Conservation (phyloP, 2,329 filamentous ascomycete genomes). For the Sarocladium kiliense region DNA sequence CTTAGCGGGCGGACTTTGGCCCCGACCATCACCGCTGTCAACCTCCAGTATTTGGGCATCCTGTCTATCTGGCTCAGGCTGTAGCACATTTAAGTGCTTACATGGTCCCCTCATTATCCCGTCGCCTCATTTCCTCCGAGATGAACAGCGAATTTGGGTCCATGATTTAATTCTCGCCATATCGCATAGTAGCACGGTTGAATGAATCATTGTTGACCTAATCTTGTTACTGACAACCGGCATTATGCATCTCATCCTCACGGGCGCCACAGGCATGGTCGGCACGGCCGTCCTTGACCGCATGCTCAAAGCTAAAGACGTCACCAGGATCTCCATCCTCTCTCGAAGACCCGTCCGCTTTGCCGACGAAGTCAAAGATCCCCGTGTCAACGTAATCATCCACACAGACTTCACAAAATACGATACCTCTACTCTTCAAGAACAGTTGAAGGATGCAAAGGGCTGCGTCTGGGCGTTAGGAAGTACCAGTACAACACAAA, state of each 20-base stretch:
- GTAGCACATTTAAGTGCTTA: too few species aligned
- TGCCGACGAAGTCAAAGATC: constrained; percentile 51
- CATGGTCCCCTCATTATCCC: too few species aligned
- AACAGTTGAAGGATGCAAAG: constrained; percentile 56
- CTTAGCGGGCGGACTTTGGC: too few species aligned
- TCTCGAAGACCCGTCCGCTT: constrained; percentile 59
- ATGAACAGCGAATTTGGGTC: too few species aligned
- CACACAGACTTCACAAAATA: constrained; percentile 64
- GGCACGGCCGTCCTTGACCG: constrained; percentile 57
- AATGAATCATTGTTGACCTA: too few species aligned
- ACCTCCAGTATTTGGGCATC: too few species aligned
- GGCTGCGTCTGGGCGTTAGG: constrained; percentile 73
- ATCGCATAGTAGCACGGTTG: too few species aligned
- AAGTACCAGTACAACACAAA: constrained; percentile 50
- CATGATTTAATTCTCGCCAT: too few species aligned
- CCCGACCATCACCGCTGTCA: too few species aligned
- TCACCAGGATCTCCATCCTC: constrained; percentile 64
- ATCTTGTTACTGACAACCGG: too few species aligned
- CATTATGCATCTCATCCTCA: constrained; percentile 47
- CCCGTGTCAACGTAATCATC: constrained; percentile 59
- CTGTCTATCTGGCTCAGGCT: too few species aligned
- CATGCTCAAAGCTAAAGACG: constrained; percentile 48
- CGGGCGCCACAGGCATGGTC: constrained; percentile 63
- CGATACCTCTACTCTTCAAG: constrained; percentile 45
- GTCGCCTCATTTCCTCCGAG: too few species aligned